Percentiles rank a stretch among this genome's conserved stretches.
Conservation (phyloP, 441 rosid genomes). For the Brassica hybrid region DNA sequence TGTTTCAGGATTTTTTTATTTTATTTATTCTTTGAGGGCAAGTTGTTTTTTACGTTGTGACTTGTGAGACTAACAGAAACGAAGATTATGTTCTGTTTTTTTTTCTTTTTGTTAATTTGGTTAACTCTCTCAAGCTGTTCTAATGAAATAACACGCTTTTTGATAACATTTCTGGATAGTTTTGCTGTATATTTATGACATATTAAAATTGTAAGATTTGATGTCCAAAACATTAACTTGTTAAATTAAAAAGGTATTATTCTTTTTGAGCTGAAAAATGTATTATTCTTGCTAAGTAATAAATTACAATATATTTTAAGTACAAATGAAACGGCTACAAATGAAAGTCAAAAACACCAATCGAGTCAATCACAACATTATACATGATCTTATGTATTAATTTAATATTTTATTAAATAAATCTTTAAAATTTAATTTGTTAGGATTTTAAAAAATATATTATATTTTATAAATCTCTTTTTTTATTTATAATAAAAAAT, state of each 20-base stretch:
- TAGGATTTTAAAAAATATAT: too few species aligned
- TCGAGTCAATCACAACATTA: too few species aligned
- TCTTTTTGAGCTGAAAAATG: neutral
- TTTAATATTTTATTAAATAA: too few species aligned
- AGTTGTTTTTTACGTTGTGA: conserved; percentile 28
- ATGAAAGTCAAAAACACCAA: too few species aligned
- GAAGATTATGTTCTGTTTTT: neutral
- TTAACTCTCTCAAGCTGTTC: conserved; percentile 6
- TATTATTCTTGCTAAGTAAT: neutral
- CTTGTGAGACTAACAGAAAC: conserved; percentile 27
- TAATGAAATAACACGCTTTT: conserved; percentile 1
- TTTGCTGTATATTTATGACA: neutral
- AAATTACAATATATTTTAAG: neutral
- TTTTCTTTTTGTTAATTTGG: conserved; percentile 14
- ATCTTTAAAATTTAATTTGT: too few species aligned
- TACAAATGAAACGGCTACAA: neutral
- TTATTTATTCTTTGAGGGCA: neutral
- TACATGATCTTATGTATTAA: too few species aligned
- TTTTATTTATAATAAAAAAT: too few species aligned
- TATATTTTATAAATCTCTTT: too few species aligned
- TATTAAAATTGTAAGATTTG: neutral
- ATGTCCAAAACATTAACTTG: neutral
- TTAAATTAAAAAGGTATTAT: neutral
- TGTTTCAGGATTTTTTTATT: conserved; percentile 19
- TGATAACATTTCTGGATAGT: neutral